Conservation (phyloP, 2,329 filamentous ascomycete species). For the Hymenoscyphus repandus region DNA sequence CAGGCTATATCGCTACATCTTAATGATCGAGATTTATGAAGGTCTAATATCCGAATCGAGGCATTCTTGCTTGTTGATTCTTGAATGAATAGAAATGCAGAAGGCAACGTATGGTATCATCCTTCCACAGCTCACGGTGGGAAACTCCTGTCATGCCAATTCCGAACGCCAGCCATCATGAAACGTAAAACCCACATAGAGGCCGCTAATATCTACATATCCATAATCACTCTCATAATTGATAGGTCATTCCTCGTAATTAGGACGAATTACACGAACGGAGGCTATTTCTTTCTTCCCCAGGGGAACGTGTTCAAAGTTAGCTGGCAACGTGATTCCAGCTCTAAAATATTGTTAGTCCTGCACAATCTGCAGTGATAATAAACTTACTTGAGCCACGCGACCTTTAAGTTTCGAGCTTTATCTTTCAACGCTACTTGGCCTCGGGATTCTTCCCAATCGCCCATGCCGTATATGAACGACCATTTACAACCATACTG, state of each 20-base stretch:
- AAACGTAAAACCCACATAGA: background rate
- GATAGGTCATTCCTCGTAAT: conserved; percentile 11
- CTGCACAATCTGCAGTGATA: background rate
- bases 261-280: conserved; percentile 24
- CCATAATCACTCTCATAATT: background rate
- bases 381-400: conserved; percentile 37
- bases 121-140: no score
- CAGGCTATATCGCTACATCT: no score
- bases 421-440: conserved; percentile 52
- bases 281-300: conserved; percentile 35
- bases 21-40: no score
- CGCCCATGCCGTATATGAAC: conserved; percentile 36
- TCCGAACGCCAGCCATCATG: no score
- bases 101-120: no score
- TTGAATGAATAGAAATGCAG: no score
- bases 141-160: no score
- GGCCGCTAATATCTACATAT: background rate
- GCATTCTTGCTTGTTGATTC: no score
- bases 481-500: conserved; percentile 42
- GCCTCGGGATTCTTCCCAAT: conserved; percentile 28
- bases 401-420: conserved; percentile 47
- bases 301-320: conserved; percentile 39
- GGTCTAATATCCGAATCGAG: no score
- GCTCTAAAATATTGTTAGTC: conserved; percentile 12
- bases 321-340: conserved; percentile 32